phyloP scores from a whole-genome alignment of 2,329 filamentous ascomycete genomes.

The Leptographium lundbergii region DNA sequence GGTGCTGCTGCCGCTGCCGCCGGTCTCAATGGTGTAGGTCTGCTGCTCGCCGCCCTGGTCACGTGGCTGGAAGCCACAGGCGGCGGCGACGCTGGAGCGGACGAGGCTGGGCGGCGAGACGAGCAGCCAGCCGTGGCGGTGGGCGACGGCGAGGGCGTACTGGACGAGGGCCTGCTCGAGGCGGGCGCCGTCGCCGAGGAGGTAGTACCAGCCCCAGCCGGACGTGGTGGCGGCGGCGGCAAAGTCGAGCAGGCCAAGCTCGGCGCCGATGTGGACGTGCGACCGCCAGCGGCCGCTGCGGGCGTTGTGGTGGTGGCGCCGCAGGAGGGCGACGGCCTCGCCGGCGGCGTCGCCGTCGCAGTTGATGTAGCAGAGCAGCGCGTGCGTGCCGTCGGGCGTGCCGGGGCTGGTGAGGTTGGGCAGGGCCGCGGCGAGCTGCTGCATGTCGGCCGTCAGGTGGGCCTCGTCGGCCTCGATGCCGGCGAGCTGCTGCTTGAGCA shows the following conservation, averaged over 20 bases:
- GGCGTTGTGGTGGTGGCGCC: constrained; percentile 5
- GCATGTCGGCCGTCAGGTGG: constrained; percentile 51
- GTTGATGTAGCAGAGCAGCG: constrained; percentile 70
- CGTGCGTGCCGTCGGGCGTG: constrained; percentile 57
- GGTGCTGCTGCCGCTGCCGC: constrained; percentile 24
- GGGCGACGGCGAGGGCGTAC: constrained; percentile 66
- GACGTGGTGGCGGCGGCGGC: constrained; percentile 65
- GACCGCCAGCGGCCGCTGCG: constrained; percentile 40
- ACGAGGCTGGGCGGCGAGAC: constrained; percentile 82
- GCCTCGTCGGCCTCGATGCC: constrained; percentile 49
- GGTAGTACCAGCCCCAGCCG: constrained; percentile 97
- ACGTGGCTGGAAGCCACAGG: constrained; percentile 88
- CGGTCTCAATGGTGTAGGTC: constrained; percentile 66
- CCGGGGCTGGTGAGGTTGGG: constrained; percentile 73
- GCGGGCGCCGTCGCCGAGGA: constrained; percentile 80
- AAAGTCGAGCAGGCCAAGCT: constrained; percentile 88
- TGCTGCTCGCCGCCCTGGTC: constrained; percentile 88
- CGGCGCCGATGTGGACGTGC: constrained; percentile 74
- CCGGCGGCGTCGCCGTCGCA: constrained; percentile 37
- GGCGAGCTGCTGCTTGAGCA: constrained; percentile 49
- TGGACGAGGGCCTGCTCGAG: constrained; percentile 90
- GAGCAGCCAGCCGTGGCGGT: constrained; percentile 61
- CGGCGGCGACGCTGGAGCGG: constrained; percentile 78
- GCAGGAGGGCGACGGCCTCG: constrained; percentile 7
- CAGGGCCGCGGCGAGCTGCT: constrained; percentile 60